Evolutionary conservation across 1,284 basidiomycete genomes (phyloP).

Genomic region (Irpex sp.): DNA sequence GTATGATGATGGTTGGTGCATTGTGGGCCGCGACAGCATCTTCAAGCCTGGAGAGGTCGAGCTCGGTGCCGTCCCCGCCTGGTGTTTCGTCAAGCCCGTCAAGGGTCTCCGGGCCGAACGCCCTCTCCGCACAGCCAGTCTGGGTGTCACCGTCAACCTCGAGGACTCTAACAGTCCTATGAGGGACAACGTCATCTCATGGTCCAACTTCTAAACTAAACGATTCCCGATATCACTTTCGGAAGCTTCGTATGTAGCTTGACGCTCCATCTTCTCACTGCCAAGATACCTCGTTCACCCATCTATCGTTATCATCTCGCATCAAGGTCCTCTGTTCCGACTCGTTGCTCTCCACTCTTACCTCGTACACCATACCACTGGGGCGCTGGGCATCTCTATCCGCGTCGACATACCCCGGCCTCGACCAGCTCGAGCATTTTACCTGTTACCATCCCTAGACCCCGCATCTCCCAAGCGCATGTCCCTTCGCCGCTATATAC

Average conservation of each 20-base stretch:
- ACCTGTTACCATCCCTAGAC: neutral
- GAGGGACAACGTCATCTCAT: slow-evolving; percentile 54
- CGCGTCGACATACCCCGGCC: neutral
- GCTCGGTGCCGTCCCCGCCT: slow-evolving; percentile 66
- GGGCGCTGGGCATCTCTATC: neutral
- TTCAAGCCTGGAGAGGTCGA: slow-evolving; percentile 47
- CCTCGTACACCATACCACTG: neutral
- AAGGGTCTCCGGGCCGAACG: slow-evolving; percentile 56
- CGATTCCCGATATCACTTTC: neutral
- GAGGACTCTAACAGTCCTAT: slow-evolving; percentile 31
- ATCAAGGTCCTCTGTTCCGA: neutral
- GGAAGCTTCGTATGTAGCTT: neutral
- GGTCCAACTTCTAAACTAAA: slow-evolving; percentile 57
- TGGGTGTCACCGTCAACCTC: slow-evolving; percentile 57
- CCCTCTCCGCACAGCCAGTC: slow-evolving; percentile 57
- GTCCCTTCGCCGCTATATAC: neutral
- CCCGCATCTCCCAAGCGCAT: neutral
- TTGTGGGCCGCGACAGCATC: slow-evolving; percentile 54
- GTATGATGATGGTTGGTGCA: slow-evolving; percentile 70
- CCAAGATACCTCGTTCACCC: neutral
- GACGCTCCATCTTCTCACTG: neutral
- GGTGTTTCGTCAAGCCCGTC: slow-evolving; percentile 64
- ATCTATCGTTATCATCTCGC: neutral
- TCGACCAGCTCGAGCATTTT: neutral
- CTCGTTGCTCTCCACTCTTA: neutral